These are phyloP conservation scores for Fragaria ananassa DNA, from an alignment of 306 rosid genomes.

Conservation along the genomic window DNA sequence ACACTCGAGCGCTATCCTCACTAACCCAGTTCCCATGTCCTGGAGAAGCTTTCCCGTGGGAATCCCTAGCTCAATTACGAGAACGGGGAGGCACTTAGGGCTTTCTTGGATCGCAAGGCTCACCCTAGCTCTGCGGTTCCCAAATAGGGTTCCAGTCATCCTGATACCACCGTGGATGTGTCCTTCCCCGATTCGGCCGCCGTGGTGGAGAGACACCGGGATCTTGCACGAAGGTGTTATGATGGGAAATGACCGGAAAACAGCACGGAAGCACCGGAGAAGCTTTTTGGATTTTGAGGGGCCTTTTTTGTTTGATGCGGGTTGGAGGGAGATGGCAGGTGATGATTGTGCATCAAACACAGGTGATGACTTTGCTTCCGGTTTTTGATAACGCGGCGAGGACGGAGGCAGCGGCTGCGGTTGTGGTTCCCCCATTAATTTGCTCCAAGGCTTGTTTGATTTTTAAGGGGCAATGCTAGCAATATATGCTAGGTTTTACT, in stretches of 20 bases:
- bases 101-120: conserved; percentile 73
- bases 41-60: conserved; percentile 63
- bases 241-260: conserved; percentile 71
- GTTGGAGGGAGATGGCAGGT: conserved; percentile 49
- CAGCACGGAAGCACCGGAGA: conserved; percentile 39
- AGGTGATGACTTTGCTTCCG: not conserved
- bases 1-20: conserved; percentile 72
- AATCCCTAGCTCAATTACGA: conserved; percentile 63
- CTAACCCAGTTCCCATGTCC: conserved; percentile 69
- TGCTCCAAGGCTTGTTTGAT: not conserved
- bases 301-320: conserved; percentile 42
- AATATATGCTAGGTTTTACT: not conserved
- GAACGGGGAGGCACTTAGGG: conserved; percentile 51
- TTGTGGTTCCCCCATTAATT: conserved; percentile 2
- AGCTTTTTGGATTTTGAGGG: conserved; percentile 40
- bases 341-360: not conserved
- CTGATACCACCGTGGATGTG: conserved; percentile 52
- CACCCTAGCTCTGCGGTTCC: conserved; percentile 51
- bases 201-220: conserved; percentile 20
- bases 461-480: not conserved
- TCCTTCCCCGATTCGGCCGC: conserved; percentile 27
- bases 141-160: conserved; percentile 77
- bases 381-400: not conserved
- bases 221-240: conserved; percentile 60
- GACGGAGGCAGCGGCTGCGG: not conserved